Conservation (phyloP, 768 basidiomycete genomes). For the Suillus americanus region DNA sequence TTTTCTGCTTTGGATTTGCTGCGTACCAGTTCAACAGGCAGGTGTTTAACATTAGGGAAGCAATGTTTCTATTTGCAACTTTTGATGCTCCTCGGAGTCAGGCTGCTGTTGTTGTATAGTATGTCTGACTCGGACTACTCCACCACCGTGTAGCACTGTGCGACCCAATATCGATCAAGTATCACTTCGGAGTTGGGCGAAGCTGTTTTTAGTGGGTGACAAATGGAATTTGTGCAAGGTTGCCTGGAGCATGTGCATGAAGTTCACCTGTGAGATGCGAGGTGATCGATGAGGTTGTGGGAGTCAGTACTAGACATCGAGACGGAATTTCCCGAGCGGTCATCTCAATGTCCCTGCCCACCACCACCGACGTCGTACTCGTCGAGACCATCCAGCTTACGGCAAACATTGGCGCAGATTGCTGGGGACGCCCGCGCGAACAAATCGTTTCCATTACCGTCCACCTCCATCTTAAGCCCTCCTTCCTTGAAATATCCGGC, state of each 20-base stretch:
- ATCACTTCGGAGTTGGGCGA: no score
- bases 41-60: neutral
- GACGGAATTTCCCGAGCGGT: no score
- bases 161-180: no score
- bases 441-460: constrained; percentile 56
- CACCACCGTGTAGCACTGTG: neutral
- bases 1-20: neutral
- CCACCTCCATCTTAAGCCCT: constrained; percentile 37
- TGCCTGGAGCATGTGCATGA: no score
- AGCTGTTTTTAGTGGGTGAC: no score
- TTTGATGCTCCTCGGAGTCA: neutral
- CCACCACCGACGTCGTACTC: constrained; percentile 27
- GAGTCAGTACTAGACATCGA: no score
- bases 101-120: neutral
- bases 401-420: constrained; percentile 46
- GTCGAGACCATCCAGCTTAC: constrained; percentile 43
- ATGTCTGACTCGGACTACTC: neutral
- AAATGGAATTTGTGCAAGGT: no score
- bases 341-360: no score
- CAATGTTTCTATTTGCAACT: neutral
- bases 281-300: no score
- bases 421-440: constrained; percentile 45
- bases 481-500: constrained; percentile 23
- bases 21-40: neutral
- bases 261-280: no score